Evolutionary conservation across 148 eudicot genomes (phyloP), one percentile per base, ranked within the genome.

Genomic region (Polygonum maritimum): DNA sequence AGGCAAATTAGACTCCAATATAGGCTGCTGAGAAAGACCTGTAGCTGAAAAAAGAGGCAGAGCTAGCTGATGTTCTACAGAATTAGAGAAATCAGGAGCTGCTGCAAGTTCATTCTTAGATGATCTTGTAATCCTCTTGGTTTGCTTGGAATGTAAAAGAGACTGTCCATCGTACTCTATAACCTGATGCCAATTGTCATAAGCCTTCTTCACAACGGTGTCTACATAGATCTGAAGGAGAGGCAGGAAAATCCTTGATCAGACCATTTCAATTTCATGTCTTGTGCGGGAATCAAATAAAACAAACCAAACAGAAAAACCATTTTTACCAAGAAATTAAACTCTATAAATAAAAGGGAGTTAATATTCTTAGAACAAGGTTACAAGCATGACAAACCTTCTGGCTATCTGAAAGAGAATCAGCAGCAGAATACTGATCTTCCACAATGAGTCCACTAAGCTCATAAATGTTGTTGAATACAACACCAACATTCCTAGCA

Each of bases 131-230:
- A 83, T 81, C 26, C 76, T 84, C 33, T 75, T 81, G 65, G 52
- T 86, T 86, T 90, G 91, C 82, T 91, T 89, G 82, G 90, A 78
- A 75, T 82, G 86, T 77, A 88, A 51, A 40, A 94, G 87, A 39
- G 98, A 86, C 81, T 89, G 90, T 35, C 97, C 97, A 82, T 94
- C 98, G 76, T 91, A 94, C 86, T 91, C 98, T 13, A 94, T 85
- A 78, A 94, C 98, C 79, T 94, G 91, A 76, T 85, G 82, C 98
- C 98, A 94, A 57, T 94, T 91, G 16, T 94, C 98, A 76, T 94
- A 94, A 75, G 98, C 98, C 79, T 91, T 91, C 87, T 89, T 94
- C 82, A 94, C 87, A 76, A 86, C 84, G 21, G 89, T 76, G 82
- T 94, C 98, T 54, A 91, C 94, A 84, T 84, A 90, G 44, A 87